phyloP scores from a whole-genome alignment of 805 yeast genomes.

The Ogataea degrootiae region DNA sequence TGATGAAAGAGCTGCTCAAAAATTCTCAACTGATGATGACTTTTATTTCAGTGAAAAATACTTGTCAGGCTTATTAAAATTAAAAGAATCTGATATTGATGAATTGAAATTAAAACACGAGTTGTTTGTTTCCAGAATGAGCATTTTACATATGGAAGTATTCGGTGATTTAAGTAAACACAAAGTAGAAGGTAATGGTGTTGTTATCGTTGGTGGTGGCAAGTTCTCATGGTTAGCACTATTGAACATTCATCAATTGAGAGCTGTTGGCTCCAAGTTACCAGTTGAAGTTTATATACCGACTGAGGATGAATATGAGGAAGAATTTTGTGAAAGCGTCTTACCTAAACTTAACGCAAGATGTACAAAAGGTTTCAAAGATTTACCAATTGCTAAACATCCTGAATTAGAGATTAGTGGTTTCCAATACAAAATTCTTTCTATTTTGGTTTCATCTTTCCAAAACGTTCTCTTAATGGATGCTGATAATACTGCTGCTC shows the following conservation, averaged over 20 bases:
- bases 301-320: slow-evolving; percentile 39
- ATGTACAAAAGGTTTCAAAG: slow-evolving; percentile 38
- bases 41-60: slow-evolving; percentile 44
- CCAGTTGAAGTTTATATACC: slow-evolving; percentile 52
- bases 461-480: slow-evolving; percentile 45
- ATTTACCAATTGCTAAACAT: slow-evolving; percentile 26
- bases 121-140: slow-evolving; percentile 11
- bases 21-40: slow-evolving; percentile 35
- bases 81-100: slow-evolving; percentile 27
- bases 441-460: slow-evolving; percentile 42
- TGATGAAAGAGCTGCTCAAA: slow-evolving; percentile 39
- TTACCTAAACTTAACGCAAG: slow-evolving; percentile 40
- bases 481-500: slow-evolving; percentile 45
- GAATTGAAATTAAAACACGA: slow-evolving; percentile 17
- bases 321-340: slow-evolving; percentile 37
- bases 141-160: slow-evolving; percentile 33
- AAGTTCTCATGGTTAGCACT: slow-evolving; percentile 46
- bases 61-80: slow-evolving; percentile 37
- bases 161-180: slow-evolving; percentile 20
- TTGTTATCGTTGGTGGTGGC: slow-evolving; percentile 52
- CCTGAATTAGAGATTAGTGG: slow-evolving; percentile 34
- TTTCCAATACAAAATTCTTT: slow-evolving; percentile 47
- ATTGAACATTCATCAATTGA: slow-evolving; percentile 41
- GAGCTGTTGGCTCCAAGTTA: slow-evolving; percentile 39
- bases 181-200: slow-evolving; percentile 24